Evolutionary conservation across 1,284 basidiomycete species (phyloP), one percentile per base, ranked within the genome.

Genomic region (Bondarzewia mesenterica): DNA sequence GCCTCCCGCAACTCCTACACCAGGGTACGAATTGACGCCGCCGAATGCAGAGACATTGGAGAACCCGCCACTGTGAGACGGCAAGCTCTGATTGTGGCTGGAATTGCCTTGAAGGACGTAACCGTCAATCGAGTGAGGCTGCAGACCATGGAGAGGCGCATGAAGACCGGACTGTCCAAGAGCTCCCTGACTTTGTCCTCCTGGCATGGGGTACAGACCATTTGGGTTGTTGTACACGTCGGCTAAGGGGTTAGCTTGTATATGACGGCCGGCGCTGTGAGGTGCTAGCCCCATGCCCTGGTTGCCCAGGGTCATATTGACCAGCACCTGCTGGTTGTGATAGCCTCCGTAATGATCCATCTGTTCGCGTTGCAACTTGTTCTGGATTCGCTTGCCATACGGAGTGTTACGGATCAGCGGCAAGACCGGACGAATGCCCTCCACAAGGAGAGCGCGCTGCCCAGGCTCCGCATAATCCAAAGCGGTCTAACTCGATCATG

Each of bases 351-450:
- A 85, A 55, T 75, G 79, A 57, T 89, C 87, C 68, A 83, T 75
- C 63, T 92, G 89, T 70, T 94, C 90, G 49, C 92, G 88, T 67
- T 95, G 92, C 49, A 97, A 74, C 71, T 96, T 96, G 73, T 92
- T 93, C 69, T 96, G 93, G 60, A 97, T 97, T 47, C 94, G 86
- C 74, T 97, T 97, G 59, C 93, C 93, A 60, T 97, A 97, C 3
- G 93, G 93, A 4, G 93, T 97, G 70, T 96, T 97, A 60, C 93
- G 87, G 62, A 97, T 96, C 54, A 96, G 77, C 2, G 92, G 93
- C 25, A 97, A 77, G 52, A 96, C 93, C n/a, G 94, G 94, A 47
- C 93, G 87, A 63, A 97, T 97, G 58, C 90, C 91, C 63, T 96
- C 93, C 29, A 97, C 90, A 38, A 97, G 82, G 57, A 84, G 65